Evolutionary conservation across 805 yeast species (phyloP).

Genomic region (Cyberlindnera meyerae): DNA sequence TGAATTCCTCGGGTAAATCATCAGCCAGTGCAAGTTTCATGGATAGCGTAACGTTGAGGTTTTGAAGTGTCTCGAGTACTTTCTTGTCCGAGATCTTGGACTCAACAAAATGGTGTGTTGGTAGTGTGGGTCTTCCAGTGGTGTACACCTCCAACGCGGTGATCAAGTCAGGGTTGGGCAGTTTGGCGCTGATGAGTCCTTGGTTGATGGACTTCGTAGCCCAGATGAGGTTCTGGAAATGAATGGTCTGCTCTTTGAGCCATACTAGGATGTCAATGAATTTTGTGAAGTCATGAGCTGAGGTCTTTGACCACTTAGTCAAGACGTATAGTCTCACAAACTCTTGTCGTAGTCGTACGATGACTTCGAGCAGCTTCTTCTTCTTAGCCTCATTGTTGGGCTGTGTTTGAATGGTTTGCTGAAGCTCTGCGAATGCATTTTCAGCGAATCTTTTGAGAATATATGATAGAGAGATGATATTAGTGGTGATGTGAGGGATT

Average conservation of each 20-base stretch:
- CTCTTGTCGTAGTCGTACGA: slow-evolving; percentile 75
- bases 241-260: slow-evolving; percentile 74
- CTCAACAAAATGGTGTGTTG: slow-evolving; percentile 55
- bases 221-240: slow-evolving; percentile 57
- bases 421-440: slow-evolving; percentile 59
- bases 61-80: slow-evolving; percentile 55
- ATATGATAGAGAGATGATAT: slow-evolving; percentile 60
- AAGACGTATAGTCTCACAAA: slow-evolving; percentile 80
- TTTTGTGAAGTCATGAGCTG: slow-evolving; percentile 62
- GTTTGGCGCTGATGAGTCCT: slow-evolving; percentile 78
- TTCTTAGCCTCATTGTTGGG: slow-evolving; percentile 62
- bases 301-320: slow-evolving; percentile 77
- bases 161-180: slow-evolving; percentile 85
- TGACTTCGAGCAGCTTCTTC: slow-evolving; percentile 57
- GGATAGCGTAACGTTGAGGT: slow-evolving; percentile 68
- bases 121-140: slow-evolving; percentile 70
- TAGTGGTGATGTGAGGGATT: slow-evolving; percentile 69
- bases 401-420: slow-evolving; percentile 54
- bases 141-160: slow-evolving; percentile 84
- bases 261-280: slow-evolving; percentile 85
- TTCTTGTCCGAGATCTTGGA: slow-evolving; percentile 47
- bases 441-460: slow-evolving; percentile 55
- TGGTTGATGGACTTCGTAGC: slow-evolving; percentile 65
- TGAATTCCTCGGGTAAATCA: slow-evolving; percentile 56
- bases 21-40: slow-evolving; percentile 68